Conservation (phyloP, 331 rosid genomes). For the Saraca asoca region DNA sequence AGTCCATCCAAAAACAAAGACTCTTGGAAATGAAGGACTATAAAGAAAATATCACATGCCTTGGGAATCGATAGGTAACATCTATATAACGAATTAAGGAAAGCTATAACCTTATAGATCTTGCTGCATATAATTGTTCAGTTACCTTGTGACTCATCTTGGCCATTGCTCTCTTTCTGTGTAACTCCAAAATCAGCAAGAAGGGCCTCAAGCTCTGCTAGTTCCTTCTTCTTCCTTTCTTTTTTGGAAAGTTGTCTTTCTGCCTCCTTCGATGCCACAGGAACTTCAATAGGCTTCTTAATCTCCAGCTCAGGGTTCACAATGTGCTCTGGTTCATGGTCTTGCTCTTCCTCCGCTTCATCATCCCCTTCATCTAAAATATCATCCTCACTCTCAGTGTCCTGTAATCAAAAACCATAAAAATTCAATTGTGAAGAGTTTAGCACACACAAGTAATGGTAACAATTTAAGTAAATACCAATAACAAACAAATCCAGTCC, state of each 20-base stretch:
- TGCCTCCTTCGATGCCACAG: slow-evolving; percentile 51
- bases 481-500: too few species aligned
- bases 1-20: too few species aligned
- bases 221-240: slow-evolving; percentile 71
- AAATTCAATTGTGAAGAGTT: too few species aligned
- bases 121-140: neutral
- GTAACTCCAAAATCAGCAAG: slow-evolving; percentile 64
- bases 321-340: slow-evolving; percentile 41
- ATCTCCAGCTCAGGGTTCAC: slow-evolving; percentile 42
- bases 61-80: too few species aligned
- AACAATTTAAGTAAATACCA: too few species aligned
- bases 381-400: slow-evolving; percentile 66
- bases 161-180: slow-evolving; percentile 40
- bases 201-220: slow-evolving; percentile 69
- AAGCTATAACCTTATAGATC: too few species aligned
- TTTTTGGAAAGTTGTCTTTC: slow-evolving; percentile 79
- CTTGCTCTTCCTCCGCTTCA: slow-evolving; percentile 60
- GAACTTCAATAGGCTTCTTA: slow-evolving; percentile 41
- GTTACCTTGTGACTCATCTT: slow-evolving; percentile 57
- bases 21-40: too few species aligned
- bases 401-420: slow-evolving; percentile 29
- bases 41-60: too few species aligned
- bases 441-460: too few species aligned
- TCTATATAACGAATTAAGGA: too few species aligned
- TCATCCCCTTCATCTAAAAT: slow-evolving; percentile 57